Conservation (phyloP, 257 asterid genomes). For the Schizonepeta tenuifolia region DNA sequence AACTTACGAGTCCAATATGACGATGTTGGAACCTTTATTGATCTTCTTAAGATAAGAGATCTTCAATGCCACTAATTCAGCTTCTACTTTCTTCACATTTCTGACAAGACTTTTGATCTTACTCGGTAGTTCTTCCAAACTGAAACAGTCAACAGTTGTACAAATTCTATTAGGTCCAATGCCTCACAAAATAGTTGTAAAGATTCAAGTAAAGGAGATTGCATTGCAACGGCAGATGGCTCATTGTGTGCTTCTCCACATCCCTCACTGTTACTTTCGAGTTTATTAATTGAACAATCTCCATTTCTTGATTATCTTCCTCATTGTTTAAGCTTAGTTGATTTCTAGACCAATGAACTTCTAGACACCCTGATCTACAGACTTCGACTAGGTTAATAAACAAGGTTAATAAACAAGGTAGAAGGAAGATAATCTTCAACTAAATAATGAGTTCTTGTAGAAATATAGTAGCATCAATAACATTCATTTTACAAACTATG, state of each 20-base stretch:
- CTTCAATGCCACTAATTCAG: constrained; percentile 86
- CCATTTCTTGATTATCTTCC: no score
- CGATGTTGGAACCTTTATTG: constrained; percentile 74
- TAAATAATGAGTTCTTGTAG: constrained; percentile 2
- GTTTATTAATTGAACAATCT: neutral
- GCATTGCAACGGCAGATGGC: neutral
- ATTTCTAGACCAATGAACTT: constrained; percentile 8
- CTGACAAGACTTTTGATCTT: constrained; percentile 69
- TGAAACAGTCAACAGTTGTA: constrained; percentile 38
- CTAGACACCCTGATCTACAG: neutral
- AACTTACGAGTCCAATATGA: constrained; percentile 91
- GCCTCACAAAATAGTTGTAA: constrained; percentile 17
- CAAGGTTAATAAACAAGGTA: no score
- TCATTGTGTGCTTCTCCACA: constrained; percentile 3
- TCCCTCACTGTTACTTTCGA: neutral
- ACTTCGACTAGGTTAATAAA: neutral
- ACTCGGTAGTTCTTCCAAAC: constrained; percentile 89
- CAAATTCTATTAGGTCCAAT: constrained; percentile 15
- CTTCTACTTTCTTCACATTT: constrained; percentile 82
- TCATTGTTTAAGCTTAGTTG: neutral
- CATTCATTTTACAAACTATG: neutral
- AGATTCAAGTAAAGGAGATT: neutral
- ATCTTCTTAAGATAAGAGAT: constrained; percentile 88
- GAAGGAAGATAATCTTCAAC: no score
- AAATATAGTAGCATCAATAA: neutral